Evolutionary conservation across 371 early-diverging fungal species (phyloP).

Genomic region (Apophysomyces ossiformis): DNA sequence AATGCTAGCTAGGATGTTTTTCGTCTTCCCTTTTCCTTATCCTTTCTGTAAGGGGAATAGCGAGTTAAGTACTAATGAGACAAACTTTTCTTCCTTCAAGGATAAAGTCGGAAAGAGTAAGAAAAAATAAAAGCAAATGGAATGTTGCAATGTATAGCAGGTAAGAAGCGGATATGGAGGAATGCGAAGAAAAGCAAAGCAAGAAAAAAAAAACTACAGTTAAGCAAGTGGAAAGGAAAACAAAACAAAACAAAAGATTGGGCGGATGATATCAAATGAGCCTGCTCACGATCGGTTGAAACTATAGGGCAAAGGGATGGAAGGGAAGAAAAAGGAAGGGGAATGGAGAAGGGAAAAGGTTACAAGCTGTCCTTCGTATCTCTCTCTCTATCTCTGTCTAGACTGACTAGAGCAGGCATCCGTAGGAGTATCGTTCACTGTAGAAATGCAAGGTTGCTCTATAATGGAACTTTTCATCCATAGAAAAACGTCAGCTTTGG

Average conservation of each 20-base stretch:
- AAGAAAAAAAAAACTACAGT: too few species aligned
- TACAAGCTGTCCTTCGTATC: too few species aligned
- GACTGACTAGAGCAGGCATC: slow-evolving; percentile 28
- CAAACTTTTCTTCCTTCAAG: not conserved
- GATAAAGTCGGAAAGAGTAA: not conserved
- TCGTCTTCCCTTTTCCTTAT: slow-evolving; percentile 8
- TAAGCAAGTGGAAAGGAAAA: not conserved
- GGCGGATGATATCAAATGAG: not conserved
- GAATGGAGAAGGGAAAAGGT: not conserved
- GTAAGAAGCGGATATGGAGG: too few species aligned
- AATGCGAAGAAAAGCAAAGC: too few species aligned
- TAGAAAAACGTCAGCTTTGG: not conserved
- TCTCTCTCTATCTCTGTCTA: too few species aligned
- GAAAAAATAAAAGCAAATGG: slow-evolving; percentile 4
- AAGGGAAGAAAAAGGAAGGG: slow-evolving; percentile 1
- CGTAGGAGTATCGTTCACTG: slow-evolving; percentile 47
- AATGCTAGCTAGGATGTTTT: not conserved
- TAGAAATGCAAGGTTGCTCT: slow-evolving; percentile 54
- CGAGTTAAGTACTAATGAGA: not conserved
- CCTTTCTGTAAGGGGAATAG: not conserved
- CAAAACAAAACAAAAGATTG: not conserved
- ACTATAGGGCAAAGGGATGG: not conserved
- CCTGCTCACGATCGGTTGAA: not conserved
- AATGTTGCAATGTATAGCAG: not conserved
- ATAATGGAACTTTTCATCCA: slow-evolving; percentile 52